These are phyloP conservation scores for Fonsecaea erecta DNA, from an alignment of 2,329 filamentous ascomycete genomes.

Conservation along the genomic window DNA sequence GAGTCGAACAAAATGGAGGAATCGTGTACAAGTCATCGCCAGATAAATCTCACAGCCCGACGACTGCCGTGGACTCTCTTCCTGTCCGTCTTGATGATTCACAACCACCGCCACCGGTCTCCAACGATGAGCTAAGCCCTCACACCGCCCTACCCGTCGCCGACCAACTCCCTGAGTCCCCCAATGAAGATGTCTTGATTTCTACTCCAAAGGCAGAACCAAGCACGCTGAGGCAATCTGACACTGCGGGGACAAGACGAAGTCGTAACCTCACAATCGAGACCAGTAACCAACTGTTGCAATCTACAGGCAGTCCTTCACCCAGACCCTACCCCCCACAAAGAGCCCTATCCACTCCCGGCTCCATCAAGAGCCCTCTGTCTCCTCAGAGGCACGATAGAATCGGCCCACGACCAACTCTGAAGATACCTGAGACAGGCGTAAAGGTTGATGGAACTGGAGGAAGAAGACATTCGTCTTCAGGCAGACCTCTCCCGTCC, in stretches of 20 bases:
- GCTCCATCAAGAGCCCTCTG: conserved; percentile 24
- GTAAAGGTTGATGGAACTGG: conserved; percentile 13
- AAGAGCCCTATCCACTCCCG: conserved; percentile 24
- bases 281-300: conserved; percentile 14
- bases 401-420: conserved; percentile 21
- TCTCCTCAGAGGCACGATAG: conserved; percentile 27
- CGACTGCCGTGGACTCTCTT: conserved; percentile 59
- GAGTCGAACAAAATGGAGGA: conserved; percentile 31
- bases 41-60: conserved; percentile 60
- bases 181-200: conserved; percentile 26
- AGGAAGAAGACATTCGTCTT: conserved; percentile 28
- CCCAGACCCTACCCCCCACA: conserved; percentile 19
- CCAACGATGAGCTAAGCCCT: conserved; percentile 6
- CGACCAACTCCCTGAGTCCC: not conserved
- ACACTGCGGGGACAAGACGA: conserved; percentile 25
- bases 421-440: conserved; percentile 24
- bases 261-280: conserved; percentile 34
- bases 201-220: conserved; percentile 30
- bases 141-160: not conserved
- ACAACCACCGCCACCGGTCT: conserved; percentile 42
- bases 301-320: conserved; percentile 14
- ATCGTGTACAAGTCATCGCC: conserved; percentile 59
- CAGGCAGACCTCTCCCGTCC: conserved; percentile 45
- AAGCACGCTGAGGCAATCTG: conserved; percentile 40
- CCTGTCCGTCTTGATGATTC: conserved; percentile 50